phyloP scores from a whole-genome alignment of 1,139 yeast genomes.

The Kurtzmaniella quercitrusa region DNA sequence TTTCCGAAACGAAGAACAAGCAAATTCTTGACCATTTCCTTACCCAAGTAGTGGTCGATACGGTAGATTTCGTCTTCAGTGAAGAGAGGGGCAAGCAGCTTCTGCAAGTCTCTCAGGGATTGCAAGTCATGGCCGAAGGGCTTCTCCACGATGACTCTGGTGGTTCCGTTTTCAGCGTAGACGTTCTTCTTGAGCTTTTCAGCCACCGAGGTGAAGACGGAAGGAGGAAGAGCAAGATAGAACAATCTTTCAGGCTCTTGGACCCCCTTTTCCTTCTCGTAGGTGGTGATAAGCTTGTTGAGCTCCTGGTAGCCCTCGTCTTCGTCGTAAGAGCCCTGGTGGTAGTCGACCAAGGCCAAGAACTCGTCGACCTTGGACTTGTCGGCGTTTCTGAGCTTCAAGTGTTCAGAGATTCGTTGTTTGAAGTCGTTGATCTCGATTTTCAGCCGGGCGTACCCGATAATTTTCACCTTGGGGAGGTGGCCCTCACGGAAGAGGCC shows the following conservation, averaged over 20 bases:
- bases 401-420: slow-evolving; percentile 57
- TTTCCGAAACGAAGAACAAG: slow-evolving; percentile 87
- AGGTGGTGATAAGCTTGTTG: slow-evolving; percentile 48
- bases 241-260: slow-evolving; percentile 67
- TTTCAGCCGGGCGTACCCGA: slow-evolving; percentile 89
- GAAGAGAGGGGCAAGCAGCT: slow-evolving; percentile 77
- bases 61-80: slow-evolving; percentile 88
- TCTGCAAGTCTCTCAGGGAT: slow-evolving; percentile 73
- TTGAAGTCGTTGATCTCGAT: slow-evolving; percentile 64
- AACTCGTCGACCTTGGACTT: slow-evolving; percentile 58
- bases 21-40: slow-evolving; percentile 95
- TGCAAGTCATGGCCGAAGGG: slow-evolving; percentile 94
- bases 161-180: slow-evolving; percentile 64
- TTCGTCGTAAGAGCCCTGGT: slow-evolving; percentile 75
- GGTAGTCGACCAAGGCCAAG: slow-evolving; percentile 59
- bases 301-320: slow-evolving; percentile 67
- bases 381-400: slow-evolving; percentile 52
- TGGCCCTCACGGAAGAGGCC: slow-evolving; percentile 75
- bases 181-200: slow-evolving; percentile 63
- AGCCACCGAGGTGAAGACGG: slow-evolving; percentile 81
- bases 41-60: slow-evolving; percentile 96
- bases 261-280: slow-evolving; percentile 49
- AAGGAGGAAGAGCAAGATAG: slow-evolving; percentile 93
- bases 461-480: slow-evolving; percentile 67
- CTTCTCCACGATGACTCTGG: slow-evolving; percentile 88